Percentiles rank a stretch among this genome's conserved stretches.
These are phyloP conservation scores for Miscanthus lutarioriparius DNA, from an alignment of 176 grass and related monocot genomes.

Conservation along the genomic window DNA sequence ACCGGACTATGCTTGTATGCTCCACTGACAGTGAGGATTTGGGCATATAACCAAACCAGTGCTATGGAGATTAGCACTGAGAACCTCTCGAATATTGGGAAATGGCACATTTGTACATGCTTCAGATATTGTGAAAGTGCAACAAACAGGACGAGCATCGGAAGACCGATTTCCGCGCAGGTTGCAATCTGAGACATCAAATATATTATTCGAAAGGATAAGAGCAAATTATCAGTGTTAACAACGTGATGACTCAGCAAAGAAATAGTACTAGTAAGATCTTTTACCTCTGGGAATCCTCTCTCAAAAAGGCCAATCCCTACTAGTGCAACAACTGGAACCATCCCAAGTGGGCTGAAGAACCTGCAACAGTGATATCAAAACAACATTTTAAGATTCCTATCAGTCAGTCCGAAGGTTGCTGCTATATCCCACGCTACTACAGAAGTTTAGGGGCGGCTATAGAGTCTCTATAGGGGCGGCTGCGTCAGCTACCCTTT, in stretches of 20 bases:
- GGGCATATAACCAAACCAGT: constrained; percentile 67
- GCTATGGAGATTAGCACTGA: constrained; percentile 63
- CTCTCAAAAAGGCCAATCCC: constrained; percentile 85
- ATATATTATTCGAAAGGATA: not conserved
- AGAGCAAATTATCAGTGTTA: not conserved
- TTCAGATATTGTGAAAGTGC: constrained; percentile 54
- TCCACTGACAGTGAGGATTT: constrained; percentile 64
- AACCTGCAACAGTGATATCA: constrained; percentile 56
- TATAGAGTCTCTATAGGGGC: no score
- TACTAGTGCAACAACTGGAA: constrained; percentile 68
- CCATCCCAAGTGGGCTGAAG: constrained; percentile 90
- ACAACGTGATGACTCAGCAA: not conserved
- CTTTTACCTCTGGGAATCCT: constrained; percentile 90
- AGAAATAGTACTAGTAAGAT: constrained; percentile 23
- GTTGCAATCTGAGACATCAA: constrained; percentile 51
- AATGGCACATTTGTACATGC: constrained; percentile 28
- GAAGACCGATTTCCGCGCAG: constrained; percentile 80
- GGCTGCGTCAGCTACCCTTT: no score
- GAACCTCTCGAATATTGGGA: constrained; percentile 77
- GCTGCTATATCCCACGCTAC: constrained; percentile 9
- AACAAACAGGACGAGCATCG: constrained; percentile 72
- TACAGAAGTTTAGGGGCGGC: no score
- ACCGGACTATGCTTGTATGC: constrained; percentile 60
- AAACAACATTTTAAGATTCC: constrained; percentile 26
- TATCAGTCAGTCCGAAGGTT: constrained; percentile 23